These are phyloP conservation scores for Penicillium odoratum DNA, from an alignment of 495 filamentous ascomycete genomes.

Conservation along the genomic window DNA sequence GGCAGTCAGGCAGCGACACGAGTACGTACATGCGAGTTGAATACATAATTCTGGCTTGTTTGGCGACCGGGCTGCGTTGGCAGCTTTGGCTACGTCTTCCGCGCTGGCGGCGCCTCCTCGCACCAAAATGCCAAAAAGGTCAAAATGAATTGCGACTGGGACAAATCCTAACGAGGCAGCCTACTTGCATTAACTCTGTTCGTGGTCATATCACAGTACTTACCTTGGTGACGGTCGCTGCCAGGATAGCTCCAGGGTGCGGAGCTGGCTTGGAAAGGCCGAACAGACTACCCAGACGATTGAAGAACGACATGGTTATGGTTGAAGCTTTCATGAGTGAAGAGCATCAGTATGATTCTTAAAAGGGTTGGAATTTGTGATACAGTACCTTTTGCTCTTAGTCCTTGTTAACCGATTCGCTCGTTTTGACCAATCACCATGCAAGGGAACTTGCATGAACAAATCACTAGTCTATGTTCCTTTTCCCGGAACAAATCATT, in stretches of 20 bases:
- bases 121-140: constrained; percentile 32
- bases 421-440: background rate
- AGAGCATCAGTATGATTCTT: too few relatives aligned
- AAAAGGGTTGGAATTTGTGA: too few relatives aligned
- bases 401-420: background rate
- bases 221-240: constrained; percentile 31
- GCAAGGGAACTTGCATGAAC: background rate
- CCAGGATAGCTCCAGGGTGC: constrained; percentile 29
- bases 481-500: too few relatives aligned
- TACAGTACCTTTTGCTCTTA: background rate
- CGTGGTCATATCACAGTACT: constrained; percentile 3
- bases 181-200: constrained; percentile 11
- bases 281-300: constrained; percentile 16
- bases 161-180: constrained; percentile 37
- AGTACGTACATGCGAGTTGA: constrained; percentile 24
- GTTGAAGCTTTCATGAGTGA: background rate
- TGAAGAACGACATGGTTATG: constrained; percentile 23
- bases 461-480: background rate
- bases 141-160: constrained; percentile 38
- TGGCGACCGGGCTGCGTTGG: constrained; percentile 15
- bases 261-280: constrained; percentile 17
- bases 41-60: constrained; percentile 24
- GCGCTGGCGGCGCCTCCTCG: constrained; percentile 21
- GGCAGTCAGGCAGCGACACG: background rate
- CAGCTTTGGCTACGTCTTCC: constrained; percentile 26